Evolutionary conservation across 352 stramenopile species (phyloP).

Genomic region (Pythium sukuiense): DNA sequence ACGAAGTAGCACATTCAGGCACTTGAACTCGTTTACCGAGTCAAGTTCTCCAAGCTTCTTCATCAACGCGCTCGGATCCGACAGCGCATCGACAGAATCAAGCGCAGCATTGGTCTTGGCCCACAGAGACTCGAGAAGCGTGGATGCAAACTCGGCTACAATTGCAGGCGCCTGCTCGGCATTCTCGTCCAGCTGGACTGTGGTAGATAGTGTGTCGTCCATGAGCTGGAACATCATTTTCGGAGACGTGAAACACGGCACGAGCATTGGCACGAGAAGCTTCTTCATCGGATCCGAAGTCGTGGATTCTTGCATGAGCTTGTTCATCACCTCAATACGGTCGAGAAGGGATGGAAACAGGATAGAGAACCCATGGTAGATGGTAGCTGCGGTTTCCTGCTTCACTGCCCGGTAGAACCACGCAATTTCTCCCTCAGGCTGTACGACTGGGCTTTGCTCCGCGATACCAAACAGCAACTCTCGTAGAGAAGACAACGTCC

Average conservation of each 20-base stretch:
- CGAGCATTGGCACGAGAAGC: constrained; percentile 77
- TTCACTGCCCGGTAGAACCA: constrained; percentile 84
- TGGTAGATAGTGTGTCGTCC: constrained; percentile 39
- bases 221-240: constrained; percentile 88
- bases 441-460: constrained; percentile 39
- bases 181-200: constrained; percentile 12
- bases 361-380: constrained; percentile 79
- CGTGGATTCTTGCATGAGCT: constrained; percentile 50
- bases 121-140: constrained; percentile 61
- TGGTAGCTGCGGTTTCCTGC: constrained; percentile 71
- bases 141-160: constrained; percentile 49
- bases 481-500: constrained; percentile 53
- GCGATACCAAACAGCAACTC: constrained; percentile 73
- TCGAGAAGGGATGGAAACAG: constrained; percentile 82
- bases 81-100: constrained; percentile 13
- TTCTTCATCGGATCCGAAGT: constrained; percentile 42
- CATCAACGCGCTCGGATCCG: not conserved
- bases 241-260: constrained; percentile 77
- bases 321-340: constrained; percentile 78
- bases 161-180: constrained; percentile 28
- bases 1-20: constrained; percentile 74
- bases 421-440: constrained; percentile 37
- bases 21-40: constrained; percentile 68
- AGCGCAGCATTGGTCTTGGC: constrained; percentile 33
- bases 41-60: constrained; percentile 51